Conservation (phyloP, 1,284 basidiomycete species). For the Amylostereum areolatum region DNA sequence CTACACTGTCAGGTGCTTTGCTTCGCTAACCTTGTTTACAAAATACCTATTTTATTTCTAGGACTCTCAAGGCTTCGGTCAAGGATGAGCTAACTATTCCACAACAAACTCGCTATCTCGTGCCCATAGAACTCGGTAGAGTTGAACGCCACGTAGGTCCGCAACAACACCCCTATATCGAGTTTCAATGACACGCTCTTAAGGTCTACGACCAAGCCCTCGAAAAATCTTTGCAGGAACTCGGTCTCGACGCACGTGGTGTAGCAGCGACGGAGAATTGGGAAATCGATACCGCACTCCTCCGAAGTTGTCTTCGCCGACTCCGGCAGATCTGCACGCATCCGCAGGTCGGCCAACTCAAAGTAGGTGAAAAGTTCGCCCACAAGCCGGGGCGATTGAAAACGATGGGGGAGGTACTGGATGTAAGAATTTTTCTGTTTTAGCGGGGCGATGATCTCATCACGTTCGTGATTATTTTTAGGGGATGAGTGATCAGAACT, state of each 20-base stretch:
- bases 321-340: conserved; percentile 85
- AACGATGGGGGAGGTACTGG: conserved; percentile 66
- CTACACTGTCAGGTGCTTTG: conserved; percentile 54
- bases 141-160: conserved; percentile 72
- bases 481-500: conserved; percentile 67
- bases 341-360: conserved; percentile 72
- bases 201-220: conserved; percentile 78
- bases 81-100: conserved; percentile 79
- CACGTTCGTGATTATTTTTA: no score
- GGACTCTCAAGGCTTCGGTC: conserved; percentile 73
- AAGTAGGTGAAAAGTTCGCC: conserved; percentile 45
- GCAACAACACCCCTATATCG: no score
- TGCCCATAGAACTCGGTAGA: conserved; percentile 68
- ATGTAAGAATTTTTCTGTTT: conserved; percentile 46
- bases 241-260: conserved; percentile 68
- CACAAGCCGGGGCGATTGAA: conserved; percentile 58
- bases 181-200: no score
- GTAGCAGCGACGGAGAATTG: conserved; percentile 57
- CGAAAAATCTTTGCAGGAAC: conserved; percentile 55
- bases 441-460: no score
- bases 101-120: conserved; percentile 69
- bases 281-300: conserved; percentile 51
- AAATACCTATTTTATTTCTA: conserved; percentile 17
- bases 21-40: neutral
- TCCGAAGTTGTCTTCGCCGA: conserved; percentile 61